phyloP scores from a whole-genome alignment of 352 stramenopile genomes.

The Albugo candida region DNA sequence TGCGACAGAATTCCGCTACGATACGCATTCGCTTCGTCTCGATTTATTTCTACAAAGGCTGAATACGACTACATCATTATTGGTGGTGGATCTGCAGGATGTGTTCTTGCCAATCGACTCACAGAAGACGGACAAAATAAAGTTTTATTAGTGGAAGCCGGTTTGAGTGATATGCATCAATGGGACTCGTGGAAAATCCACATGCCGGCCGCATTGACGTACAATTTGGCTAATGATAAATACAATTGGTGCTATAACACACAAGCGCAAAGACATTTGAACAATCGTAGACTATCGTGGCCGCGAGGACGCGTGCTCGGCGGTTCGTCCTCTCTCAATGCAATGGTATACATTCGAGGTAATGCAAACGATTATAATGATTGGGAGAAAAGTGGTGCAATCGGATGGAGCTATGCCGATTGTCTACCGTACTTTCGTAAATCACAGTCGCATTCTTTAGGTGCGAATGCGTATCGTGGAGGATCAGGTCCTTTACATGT shows the following conservation, averaged over 20 bases:
- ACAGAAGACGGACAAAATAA: constrained; percentile 59
- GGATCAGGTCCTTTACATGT: constrained; percentile 66
- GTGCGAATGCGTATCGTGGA: constrained; percentile 58
- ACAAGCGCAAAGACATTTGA: constrained; percentile 63
- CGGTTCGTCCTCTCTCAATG: constrained; percentile 77
- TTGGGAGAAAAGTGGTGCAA: constrained; percentile 48
- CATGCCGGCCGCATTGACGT: constrained; percentile 75
- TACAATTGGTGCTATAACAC: constrained; percentile 83
- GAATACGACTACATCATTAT: constrained; percentile 88
- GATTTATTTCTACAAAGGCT: neutral
- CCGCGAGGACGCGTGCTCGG: constrained; percentile 75
- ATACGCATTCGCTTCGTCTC: no score
- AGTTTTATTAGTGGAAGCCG: constrained; percentile 83
- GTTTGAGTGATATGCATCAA: constrained; percentile 51
- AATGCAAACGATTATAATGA: constrained; percentile 79
- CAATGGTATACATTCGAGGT: constrained; percentile 82
- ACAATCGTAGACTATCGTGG: constrained; percentile 63
- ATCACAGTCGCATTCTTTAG: constrained; percentile 59
- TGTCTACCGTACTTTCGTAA: constrained; percentile 80
- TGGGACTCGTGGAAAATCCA: constrained; percentile 85
- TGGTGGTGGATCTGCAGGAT: constrained; percentile 77
- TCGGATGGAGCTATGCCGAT: constrained; percentile 74
- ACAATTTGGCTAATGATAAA: constrained; percentile 60
- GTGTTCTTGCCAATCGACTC: constrained; percentile 79
- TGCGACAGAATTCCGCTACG: no score